phyloP scores from a whole-genome alignment of 164 flowering plant species.

The Umbilicus rupestris region DNA sequence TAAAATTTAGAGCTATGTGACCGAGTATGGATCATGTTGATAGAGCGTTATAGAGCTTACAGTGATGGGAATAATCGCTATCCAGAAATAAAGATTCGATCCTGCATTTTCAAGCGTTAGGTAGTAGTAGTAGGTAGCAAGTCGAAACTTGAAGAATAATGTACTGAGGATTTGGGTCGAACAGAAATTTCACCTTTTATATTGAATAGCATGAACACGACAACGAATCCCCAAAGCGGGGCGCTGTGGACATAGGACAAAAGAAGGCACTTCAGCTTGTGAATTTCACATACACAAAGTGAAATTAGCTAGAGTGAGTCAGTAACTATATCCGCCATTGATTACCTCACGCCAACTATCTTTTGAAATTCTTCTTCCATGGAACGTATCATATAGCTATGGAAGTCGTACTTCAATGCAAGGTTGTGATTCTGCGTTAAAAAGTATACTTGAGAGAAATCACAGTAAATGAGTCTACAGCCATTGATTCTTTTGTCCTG shows the following conservation, averaged over 20 bases:
- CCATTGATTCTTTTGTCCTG: too few relatives aligned
- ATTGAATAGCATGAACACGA: slow-evolving; percentile 89
- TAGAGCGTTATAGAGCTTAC: slow-evolving; percentile 35
- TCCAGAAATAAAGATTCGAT: slow-evolving; percentile 98
- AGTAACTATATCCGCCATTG: not conserved
- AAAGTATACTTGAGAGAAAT: slow-evolving; percentile 4
- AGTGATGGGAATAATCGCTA: slow-evolving; percentile 76
- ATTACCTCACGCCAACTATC: slow-evolving; percentile 92
- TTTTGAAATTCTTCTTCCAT: slow-evolving; percentile 97
- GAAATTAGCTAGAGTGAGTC: not conserved
- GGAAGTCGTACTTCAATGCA: slow-evolving; percentile 77
- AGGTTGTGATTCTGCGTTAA: slow-evolving; percentile 90
- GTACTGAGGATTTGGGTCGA: not conserved
- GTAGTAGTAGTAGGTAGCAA: too few relatives aligned
- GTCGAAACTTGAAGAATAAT: not conserved
- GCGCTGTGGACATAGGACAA: slow-evolving; percentile 50
- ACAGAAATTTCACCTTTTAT: slow-evolving; percentile 48
- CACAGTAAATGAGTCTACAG: not conserved
- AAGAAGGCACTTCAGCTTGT: slow-evolving; percentile 10
- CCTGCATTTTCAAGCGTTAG: slow-evolving; percentile 36
- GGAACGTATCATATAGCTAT: slow-evolving; percentile 95
- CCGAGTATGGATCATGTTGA: not conserved
- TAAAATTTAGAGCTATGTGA: too few relatives aligned
- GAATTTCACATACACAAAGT: not conserved
- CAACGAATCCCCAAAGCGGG: slow-evolving; percentile 97